Base-by-base conservation (phyloP, 2,329 filamentous ascomycete species). In the Xylariomycetidae sp. region DNA sequence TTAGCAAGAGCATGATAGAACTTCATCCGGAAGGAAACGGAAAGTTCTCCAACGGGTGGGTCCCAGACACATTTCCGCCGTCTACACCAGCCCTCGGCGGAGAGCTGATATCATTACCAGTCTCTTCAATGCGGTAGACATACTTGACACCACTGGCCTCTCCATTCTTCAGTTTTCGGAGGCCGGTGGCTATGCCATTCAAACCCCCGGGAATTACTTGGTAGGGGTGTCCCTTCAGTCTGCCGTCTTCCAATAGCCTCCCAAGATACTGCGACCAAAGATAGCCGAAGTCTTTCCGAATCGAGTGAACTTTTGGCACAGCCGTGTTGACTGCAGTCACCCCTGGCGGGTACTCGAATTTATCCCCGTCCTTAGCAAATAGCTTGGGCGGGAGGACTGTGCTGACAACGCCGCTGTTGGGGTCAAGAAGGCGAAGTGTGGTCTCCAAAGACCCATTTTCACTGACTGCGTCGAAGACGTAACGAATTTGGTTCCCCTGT, bases 111-210 rank as follows among this genome's bases (percentile, higher is more conserved):
- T n/a, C n/a, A n/a, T 46, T 19, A 1, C 29, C 31, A 18, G 56
- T 58, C 7, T 61, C 57, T 5, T 38, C 45, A 38, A 62, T 53
- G 14, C 50, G 62, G 47, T 77, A 75, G 1, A 84, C 71, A 60
- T 80, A 83, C 58, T 85, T 85, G 1, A 75, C 64, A 2, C 68
- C 80, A 47, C 72, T 80, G 15, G 73, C 77, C 54, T 74, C 77
- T 0, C 80, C 80, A 17, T 64, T 66, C 51, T 69, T 74, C 49
- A 85, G 52, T 41, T 75, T 70, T 43, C 56, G 53, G 54, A 84
- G 49, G 1, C 61, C 78, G 20, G 49, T 57, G 47, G 78, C 58
- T 3, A 81, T 54, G 1, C 77, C 74, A 4, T 52, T 61, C 31
- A 82, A 45, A 0, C 77, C 77, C 3, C 74, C 72, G 0, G 65